Evolutionary conservation across 768 basidiomycete genomes (phyloP).

Genomic region (Boletus vermiculosoides): DNA sequence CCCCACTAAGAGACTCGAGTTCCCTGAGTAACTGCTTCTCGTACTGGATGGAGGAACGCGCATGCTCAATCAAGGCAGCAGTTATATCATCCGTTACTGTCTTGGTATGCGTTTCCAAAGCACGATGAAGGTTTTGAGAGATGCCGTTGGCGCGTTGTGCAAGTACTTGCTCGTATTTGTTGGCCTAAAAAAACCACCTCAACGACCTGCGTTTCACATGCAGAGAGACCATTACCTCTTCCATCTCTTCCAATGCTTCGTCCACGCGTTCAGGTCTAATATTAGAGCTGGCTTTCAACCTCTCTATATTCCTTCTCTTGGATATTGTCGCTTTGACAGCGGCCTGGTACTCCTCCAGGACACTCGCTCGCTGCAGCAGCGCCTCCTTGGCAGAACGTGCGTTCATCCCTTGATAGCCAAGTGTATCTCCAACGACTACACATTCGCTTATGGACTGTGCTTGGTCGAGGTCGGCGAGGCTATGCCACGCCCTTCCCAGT

Average conservation of each 20-base stretch:
- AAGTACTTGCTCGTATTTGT: conserved; percentile 83
- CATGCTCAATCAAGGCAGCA: conserved; percentile 87
- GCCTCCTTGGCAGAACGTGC: conserved; percentile 97
- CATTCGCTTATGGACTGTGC: conserved; percentile 93
- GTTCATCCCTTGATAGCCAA: conserved; percentile 96
- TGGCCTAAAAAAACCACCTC: conserved; percentile 55
- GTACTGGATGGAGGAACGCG: conserved; percentile 87
- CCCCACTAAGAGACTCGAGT: conserved; percentile 77
- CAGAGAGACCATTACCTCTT: conserved; percentile 60
- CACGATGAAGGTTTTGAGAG: conserved; percentile 87
- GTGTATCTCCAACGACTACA: conserved; percentile 91
- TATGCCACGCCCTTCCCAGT: conserved; percentile 84
- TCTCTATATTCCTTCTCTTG: conserved; percentile 88
- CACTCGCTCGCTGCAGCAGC: conserved; percentile 80
- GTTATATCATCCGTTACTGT: conserved; percentile 91
- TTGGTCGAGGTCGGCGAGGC: conserved; percentile 82
- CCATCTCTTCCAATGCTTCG: conserved; percentile 88
- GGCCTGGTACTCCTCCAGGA: conserved; percentile 91
- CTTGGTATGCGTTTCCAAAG: conserved; percentile 80
- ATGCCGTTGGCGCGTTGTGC: conserved; percentile 88
- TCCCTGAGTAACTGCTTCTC: conserved; percentile 87
- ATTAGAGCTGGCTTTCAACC: conserved; percentile 79
- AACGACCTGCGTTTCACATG: conserved; percentile 2
- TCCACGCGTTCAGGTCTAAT: conserved; percentile 86
- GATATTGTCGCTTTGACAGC: conserved; percentile 93